A percentile compares a stretch with the other conserved stretches of the same genome.
These are phyloP conservation scores for Trichoderma parareesei DNA, from an alignment of 495 filamentous ascomycete species.

Conservation along the genomic window DNA sequence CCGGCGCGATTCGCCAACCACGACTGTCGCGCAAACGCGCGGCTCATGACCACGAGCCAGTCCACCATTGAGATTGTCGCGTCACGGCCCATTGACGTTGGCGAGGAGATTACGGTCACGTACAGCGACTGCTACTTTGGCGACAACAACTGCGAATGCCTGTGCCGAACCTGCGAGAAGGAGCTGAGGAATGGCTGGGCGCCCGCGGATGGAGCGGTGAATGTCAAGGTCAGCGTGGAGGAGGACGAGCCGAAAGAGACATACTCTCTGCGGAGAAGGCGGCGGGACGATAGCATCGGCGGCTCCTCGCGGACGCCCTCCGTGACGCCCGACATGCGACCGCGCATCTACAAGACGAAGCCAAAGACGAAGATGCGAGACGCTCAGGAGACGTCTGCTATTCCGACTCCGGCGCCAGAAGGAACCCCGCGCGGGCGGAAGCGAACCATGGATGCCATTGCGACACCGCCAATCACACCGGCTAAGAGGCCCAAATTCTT, in stretches of 20 bases:
- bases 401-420: conserved; percentile 17
- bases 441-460: conserved; percentile 24
- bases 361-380: conserved; percentile 17
- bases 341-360: conserved; percentile 29
- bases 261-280: conserved; percentile 37
- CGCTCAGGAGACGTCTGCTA: conserved; percentile 16
- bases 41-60: conserved; percentile 68
- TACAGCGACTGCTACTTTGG: conserved; percentile 98
- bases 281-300: conserved; percentile 32
- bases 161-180: conserved; percentile 84
- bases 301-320: conserved; percentile 37
- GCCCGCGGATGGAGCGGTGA: conserved; percentile 23
- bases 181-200: conserved; percentile 74
- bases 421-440: conserved; percentile 25
- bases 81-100: conserved; percentile 67
- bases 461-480: conserved; percentile 38
- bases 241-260: conserved; percentile 23
- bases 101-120: conserved; percentile 90
- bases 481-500: conserved; percentile 33
- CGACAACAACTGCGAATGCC: conserved; percentile 86
- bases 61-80: conserved; percentile 86
- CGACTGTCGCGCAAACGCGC: conserved; percentile 89
- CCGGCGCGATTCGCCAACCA: conserved; percentile 96
- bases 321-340: conserved; percentile 40
- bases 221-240: conserved; percentile 41